Evolutionary conservation across 495 filamentous ascomycete species (phyloP).

Genomic region (Neurospora sp.): DNA sequence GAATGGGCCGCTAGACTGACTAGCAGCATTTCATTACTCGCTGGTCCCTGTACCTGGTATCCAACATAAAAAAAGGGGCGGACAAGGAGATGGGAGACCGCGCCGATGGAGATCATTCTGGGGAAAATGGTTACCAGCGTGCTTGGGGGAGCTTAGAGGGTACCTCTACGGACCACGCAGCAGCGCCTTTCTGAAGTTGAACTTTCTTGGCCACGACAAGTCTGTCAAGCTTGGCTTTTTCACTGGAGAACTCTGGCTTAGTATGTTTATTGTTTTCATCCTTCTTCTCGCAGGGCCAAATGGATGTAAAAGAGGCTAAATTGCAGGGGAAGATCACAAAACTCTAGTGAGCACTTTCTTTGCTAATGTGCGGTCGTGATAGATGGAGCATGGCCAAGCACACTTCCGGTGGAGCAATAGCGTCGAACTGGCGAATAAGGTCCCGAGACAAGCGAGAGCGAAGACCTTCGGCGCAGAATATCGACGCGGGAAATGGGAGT

Average conservation of each 20-base stretch:
- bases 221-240: background rate
- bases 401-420: background rate
- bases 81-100: too few species aligned
- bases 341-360: background rate
- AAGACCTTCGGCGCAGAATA: background rate
- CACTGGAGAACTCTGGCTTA: background rate
- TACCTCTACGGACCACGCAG: background rate
- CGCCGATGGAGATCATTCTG: too few species aligned
- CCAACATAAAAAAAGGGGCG: background rate
- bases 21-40: background rate
- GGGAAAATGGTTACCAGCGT: background rate
- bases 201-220: background rate
- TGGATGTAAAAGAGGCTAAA: background rate
- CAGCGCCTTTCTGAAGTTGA: background rate
- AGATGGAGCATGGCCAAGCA: background rate
- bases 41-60: background rate
- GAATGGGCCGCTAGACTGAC: background rate
- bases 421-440: background rate
- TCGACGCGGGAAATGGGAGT: background rate
- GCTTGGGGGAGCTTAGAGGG: background rate
- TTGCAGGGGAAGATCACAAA: background rate
- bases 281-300: background rate
- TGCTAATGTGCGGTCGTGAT: background rate
- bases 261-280: background rate
- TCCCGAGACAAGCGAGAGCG: slow-evolving; percentile 7